Conservation (phyloP, 176 grass and related monocot species). For the Leersia perrieri region DNA sequence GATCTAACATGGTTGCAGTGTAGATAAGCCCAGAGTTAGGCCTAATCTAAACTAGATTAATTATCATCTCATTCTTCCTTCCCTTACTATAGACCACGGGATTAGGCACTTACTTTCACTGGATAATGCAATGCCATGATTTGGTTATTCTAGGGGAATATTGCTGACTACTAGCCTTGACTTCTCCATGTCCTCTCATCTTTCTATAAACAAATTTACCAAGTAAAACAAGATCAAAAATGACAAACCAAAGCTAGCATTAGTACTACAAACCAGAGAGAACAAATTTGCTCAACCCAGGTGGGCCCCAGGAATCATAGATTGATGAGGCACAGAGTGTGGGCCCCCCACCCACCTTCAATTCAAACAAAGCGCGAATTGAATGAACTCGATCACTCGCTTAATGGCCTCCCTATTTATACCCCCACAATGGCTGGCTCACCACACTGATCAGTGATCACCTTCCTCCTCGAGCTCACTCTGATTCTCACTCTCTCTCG, state of each 20-base stretch:
- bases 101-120: not conserved
- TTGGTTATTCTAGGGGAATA: not conserved
- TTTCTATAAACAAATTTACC: not conserved
- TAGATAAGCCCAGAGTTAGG: not conserved
- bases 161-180: not conserved
- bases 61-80: conserved; percentile 1
- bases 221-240: not conserved
- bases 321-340: not conserved
- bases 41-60: not conserved
- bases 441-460: conserved; percentile 24
- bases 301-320: not conserved
- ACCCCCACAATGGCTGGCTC: not conserved
- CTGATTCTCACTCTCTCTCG: not conserved
- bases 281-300: not conserved
- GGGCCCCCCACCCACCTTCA: conserved; percentile 4
- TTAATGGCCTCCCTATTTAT: conserved; percentile 42
- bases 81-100: not conserved
- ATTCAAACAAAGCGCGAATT: conserved; percentile 15
- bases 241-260: not conserved
- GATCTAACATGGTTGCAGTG: conserved; percentile 32
- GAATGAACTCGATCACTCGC: not conserved
- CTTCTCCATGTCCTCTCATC: not conserved
- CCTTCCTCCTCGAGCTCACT: not conserved
- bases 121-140: not conserved
- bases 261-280: not conserved